Base-by-base conservation (phyloP, 306 rosid genomes). In the Prinsepia uniflora region DNA sequence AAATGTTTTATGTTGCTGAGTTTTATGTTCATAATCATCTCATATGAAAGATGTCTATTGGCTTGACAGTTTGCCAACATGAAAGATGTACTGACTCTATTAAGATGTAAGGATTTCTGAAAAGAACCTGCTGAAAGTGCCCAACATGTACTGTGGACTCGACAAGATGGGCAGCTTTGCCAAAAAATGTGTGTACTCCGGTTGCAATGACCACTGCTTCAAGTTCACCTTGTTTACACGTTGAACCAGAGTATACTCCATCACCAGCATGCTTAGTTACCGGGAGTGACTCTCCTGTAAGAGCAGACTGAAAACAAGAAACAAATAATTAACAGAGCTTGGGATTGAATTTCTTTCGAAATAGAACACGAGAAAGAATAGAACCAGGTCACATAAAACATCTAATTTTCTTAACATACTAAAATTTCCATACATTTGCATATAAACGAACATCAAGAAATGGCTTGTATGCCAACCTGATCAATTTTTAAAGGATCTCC, bases 401-500 rank as follows among this genome's bases (percentile, higher is more conserved):
- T 30, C 58, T 53, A 53, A 53, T 3, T 7, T 18, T 13, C 19
- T 49, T 14, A 49, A 36, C 47, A 61, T 61, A 15, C 45, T 30
- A 5, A 30, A 50, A 65, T 22, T 46, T 65, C 20, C 8, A 22
- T 7, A 20, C 55, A 22, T 22, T 12, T 66, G 30, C 58, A 24
- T 49, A 30, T 67, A 49, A 48, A 30, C 4, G 5, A 48, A 13
- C 62, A 39, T 6, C 7, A 22, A 11, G 13, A 18, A 0, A 12
- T 54, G 19, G 41, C 62, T 69, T 40, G 36, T 30, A 30, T 30
- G 22, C 52, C 54, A 56, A 70, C 76, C 76, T 72, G 76, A 48
- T 72, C 76, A 6, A 61, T 72, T 47, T 72, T 72, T 34, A 57
- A 68, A 39, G 78, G 68, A 68, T 75, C 78, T 47, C 78, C 78